Conservation (phyloP, 768 basidiomycete genomes). For the Fomitopsis serialis region DNA sequence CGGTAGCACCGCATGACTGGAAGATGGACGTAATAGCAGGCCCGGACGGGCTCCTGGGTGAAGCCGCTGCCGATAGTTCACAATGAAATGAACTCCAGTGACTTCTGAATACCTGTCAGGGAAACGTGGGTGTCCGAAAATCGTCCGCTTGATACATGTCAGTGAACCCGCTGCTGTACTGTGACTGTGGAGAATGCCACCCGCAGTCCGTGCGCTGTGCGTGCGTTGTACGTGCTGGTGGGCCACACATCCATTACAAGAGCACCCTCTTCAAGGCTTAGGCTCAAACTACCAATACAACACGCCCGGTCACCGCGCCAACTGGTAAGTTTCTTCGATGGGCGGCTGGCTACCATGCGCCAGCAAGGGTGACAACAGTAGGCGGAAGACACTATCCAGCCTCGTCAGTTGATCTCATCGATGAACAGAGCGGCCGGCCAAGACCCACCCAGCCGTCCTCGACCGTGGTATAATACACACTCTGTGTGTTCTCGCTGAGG, state of each 20-base stretch:
- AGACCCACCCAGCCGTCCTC: slow-evolving; percentile 35
- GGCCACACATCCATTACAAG: slow-evolving; percentile 16
- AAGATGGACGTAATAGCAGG: slow-evolving; percentile 58
- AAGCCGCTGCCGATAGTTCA: neutral
- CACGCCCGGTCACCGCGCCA: slow-evolving; percentile 13
- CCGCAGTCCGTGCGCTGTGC: neutral
- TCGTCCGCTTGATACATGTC: slow-evolving; percentile 4
- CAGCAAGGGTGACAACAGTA: slow-evolving; percentile 32
- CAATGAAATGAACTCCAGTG: slow-evolving; percentile 1
- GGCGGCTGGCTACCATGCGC: slow-evolving; percentile 5
- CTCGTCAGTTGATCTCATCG: slow-evolving; percentile 5
- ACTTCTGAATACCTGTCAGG: neutral
- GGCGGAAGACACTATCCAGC: slow-evolving; percentile 32
- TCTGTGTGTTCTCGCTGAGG: slow-evolving; percentile 38
- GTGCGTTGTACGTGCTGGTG: slow-evolving; percentile 3
- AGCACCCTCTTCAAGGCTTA: neutral
- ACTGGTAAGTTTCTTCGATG: slow-evolving; percentile 23
- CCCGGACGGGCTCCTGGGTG: slow-evolving; percentile 31
- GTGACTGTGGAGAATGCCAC: neutral
- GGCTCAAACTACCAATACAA: neutral
- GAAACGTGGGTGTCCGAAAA: slow-evolving; percentile 1
- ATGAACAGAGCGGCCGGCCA: slow-evolving; percentile 3
- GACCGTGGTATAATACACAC: slow-evolving; percentile 36
- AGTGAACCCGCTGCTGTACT: neutral
- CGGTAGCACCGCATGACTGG: slow-evolving; percentile 55